These are phyloP conservation scores for Vaccinium corymbosum DNA, from an alignment of 148 eudicot species.

Conservation along the genomic window DNA sequence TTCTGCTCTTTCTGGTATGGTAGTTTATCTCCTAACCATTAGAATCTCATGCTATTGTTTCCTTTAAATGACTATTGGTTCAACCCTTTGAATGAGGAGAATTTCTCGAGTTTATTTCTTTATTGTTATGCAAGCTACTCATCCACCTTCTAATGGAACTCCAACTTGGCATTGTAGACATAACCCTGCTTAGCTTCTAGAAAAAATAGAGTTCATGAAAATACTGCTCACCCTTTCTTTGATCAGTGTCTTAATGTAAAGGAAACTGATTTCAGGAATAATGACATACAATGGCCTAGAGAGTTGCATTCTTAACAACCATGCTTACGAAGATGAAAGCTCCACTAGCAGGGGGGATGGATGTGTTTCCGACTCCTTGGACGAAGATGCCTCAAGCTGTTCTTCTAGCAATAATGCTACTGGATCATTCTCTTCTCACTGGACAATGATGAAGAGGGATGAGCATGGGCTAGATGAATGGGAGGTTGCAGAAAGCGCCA, in stretches of 20 bases:
- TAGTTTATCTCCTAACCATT: background rate
- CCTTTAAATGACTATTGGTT: background rate
- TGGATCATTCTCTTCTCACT: constrained; percentile 61
- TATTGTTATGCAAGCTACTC: background rate
- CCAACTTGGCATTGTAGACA: background rate
- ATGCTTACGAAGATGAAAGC: constrained; percentile 47
- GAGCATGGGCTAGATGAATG: constrained; percentile 52
- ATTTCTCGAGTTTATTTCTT: background rate
- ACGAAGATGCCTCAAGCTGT: constrained; percentile 74
- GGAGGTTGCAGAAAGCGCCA: constrained; percentile 48
- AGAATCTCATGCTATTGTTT: background rate
- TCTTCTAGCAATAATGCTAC: constrained; percentile 60
- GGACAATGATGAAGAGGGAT: constrained; percentile 51
- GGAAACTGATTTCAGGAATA: constrained; percentile 51
- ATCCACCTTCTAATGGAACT: background rate
- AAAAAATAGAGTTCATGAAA: background rate
- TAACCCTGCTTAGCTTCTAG: constrained; percentile 7
- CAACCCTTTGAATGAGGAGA: background rate
- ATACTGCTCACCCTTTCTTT: background rate
- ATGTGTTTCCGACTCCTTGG: constrained; percentile 44
- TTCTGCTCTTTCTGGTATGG: background rate
- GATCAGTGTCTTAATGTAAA: constrained; percentile 5
- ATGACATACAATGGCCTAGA: constrained; percentile 93
- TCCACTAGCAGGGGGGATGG: constrained; percentile 49
- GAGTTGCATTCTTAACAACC: constrained; percentile 67